phyloP scores from a whole-genome alignment of 2,329 filamentous ascomycete species.

The Fusarium robinianum region DNA sequence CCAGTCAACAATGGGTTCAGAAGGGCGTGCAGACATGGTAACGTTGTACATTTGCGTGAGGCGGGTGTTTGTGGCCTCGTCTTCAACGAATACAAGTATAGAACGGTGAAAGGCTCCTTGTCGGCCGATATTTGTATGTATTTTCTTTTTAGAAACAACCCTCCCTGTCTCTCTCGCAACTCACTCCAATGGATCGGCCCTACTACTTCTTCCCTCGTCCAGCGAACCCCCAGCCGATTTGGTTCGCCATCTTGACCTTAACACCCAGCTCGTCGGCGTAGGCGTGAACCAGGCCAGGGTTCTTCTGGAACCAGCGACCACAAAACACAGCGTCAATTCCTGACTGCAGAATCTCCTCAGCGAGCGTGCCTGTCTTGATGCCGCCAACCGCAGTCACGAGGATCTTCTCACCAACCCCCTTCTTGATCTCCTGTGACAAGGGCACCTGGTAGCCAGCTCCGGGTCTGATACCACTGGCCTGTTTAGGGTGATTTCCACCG shows the following conservation, averaged over 20 bases:
- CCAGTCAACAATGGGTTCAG: too few species aligned
- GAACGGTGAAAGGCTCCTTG: too few species aligned
- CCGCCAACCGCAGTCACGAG: constrained; percentile 52
- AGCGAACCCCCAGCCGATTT: constrained; percentile 60
- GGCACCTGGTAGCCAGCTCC: constrained; percentile 68
- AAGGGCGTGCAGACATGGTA: too few species aligned
- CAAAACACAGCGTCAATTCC: constrained; percentile 54
- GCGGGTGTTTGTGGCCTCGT: too few species aligned
- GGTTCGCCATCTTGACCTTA: constrained; percentile 52
- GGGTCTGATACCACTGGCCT: constrained; percentile 53
- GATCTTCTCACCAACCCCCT: constrained; percentile 65
- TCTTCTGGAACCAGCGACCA: constrained; percentile 61
- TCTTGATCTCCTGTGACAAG: constrained; percentile 71
- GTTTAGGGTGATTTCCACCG: constrained; percentile 64
- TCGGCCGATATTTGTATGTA: too few species aligned
- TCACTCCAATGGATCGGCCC: too few species aligned
- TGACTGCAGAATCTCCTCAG: constrained; percentile 52
- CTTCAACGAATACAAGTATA: too few species aligned
- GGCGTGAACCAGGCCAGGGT: constrained; percentile 57
- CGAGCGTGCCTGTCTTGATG: constrained; percentile 50
- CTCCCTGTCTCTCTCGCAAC: too few species aligned
- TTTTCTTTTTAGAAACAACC: too few species aligned
- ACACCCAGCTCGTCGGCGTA: constrained; percentile 59
- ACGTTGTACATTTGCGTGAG: too few species aligned
- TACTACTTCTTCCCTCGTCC: constrained; percentile 40